These are phyloP conservation scores for Cymbidium sinense DNA, from an alignment of 106 monocot genomes.

Conservation along the genomic window DNA sequence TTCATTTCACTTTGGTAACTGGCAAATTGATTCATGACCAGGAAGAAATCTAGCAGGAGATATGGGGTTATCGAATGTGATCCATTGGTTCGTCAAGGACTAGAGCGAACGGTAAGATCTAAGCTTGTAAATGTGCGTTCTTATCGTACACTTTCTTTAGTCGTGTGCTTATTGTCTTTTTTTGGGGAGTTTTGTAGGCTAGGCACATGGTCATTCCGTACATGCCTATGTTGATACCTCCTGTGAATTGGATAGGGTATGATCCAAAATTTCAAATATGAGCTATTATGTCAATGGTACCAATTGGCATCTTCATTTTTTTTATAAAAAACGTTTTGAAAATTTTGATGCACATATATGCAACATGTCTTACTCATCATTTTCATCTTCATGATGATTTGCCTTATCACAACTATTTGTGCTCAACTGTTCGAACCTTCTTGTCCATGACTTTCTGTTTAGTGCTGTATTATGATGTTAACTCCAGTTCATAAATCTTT, in stretches of 20 bases:
- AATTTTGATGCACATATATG: neutral
- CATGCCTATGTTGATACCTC: constrained; percentile 96
- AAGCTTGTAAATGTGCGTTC: neutral
- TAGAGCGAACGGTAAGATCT: constrained; percentile 84
- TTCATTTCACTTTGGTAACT: constrained; percentile 1
- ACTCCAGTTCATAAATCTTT: neutral
- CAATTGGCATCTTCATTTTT: neutral
- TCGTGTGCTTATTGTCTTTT: neutral
- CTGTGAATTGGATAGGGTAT: constrained; percentile 84
- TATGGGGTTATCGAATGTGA: constrained; percentile 98
- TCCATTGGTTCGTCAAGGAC: constrained; percentile 79
- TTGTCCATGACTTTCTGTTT: neutral
- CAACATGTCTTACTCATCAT: neutral
- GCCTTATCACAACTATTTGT: neutral
- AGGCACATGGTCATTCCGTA: constrained; percentile 96
- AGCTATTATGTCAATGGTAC: neutral
- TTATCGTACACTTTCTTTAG: neutral
- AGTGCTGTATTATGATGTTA: neutral
- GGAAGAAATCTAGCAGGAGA: constrained; percentile 57
- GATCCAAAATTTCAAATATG: constrained; percentile 1
- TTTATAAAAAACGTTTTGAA: neutral
- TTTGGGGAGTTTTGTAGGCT: constrained; percentile 42
- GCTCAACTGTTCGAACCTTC: neutral
- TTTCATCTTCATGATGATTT: neutral
- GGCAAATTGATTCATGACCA: constrained; percentile 14